Evolutionary conservation across 768 basidiomycete genomes (phyloP).

Genomic region (Paxillus rubicundulus): DNA sequence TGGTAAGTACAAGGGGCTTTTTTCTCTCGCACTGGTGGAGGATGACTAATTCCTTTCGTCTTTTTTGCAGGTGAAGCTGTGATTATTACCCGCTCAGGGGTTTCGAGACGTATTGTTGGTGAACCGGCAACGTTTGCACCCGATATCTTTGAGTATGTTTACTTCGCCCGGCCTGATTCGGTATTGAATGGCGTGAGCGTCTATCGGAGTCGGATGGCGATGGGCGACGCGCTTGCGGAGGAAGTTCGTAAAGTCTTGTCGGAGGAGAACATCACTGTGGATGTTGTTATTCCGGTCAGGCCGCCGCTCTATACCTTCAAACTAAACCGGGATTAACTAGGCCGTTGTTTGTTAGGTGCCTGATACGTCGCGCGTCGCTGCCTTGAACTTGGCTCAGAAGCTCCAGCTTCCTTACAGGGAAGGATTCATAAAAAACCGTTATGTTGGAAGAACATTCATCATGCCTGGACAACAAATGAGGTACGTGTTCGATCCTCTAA

Average conservation of each 20-base stretch:
- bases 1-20: conserved; percentile 44
- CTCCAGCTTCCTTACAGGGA: conserved; percentile 90
- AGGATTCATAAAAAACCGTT: conserved; percentile 98
- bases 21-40: not conserved
- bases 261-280: conserved; percentile 68
- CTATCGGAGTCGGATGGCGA: conserved; percentile 97
- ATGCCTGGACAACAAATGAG: conserved; percentile 99
- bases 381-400: conserved; percentile 91
- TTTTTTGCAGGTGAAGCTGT: conserved; percentile 76
- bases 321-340: not conserved
- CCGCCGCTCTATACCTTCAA: not conserved
- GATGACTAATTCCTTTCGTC: conserved; percentile 7
- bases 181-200: conserved; percentile 97
- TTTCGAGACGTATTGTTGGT: conserved; percentile 73
- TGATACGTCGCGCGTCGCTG: conserved; percentile 95
- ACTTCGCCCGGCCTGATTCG: conserved; percentile 97
- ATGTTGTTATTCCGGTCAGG: conserved; percentile 92
- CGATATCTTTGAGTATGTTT: conserved; percentile 98
- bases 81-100: conserved; percentile 82
- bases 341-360: conserved; percentile 58
- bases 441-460: conserved; percentile 97
- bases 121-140: conserved; percentile 80
- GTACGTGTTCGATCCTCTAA: conserved; percentile 33
- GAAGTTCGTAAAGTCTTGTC: conserved; percentile 76
- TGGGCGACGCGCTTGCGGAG: conserved; percentile 93